These are phyloP conservation scores for Larix kaempferi DNA, from an alignment of 75 land plant species.

Conservation along the genomic window DNA sequence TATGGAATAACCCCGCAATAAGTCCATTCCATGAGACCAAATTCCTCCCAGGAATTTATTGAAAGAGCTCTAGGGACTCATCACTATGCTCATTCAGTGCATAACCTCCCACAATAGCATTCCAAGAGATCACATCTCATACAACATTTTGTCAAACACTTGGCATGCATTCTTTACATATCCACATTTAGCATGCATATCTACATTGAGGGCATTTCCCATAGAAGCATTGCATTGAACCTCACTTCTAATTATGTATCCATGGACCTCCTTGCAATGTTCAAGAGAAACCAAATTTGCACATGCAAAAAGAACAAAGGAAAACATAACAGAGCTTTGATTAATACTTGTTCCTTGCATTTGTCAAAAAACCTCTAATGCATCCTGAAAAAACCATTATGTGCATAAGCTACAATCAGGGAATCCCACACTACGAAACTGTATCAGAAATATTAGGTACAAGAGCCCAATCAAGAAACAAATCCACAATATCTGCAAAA, in stretches of 20 bases:
- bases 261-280: too few species aligned
- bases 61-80: slow-evolving; percentile 24
- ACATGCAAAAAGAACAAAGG: too few species aligned
- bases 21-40: too few species aligned
- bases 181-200: too few species aligned
- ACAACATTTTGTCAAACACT: slow-evolving; percentile 29
- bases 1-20: too few species aligned
- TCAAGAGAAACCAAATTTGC: too few species aligned
- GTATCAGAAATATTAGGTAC: slow-evolving; percentile 77
- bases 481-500: slow-evolving; percentile 80
- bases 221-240: slow-evolving; percentile 22
- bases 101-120: slow-evolving; percentile 47
- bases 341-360: too few species aligned
- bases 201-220: slow-evolving; percentile 46
- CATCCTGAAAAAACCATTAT: too few species aligned
- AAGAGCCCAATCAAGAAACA: slow-evolving; percentile 96
- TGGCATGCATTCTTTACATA: slow-evolving; percentile 19
- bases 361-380: too few species aligned
- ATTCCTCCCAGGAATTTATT: slow-evolving; percentile 6
- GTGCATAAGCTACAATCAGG: too few species aligned
- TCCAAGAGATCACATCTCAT: slow-evolving; percentile 38
- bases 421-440: too few species aligned
- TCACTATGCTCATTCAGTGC: slow-evolving; percentile 15
- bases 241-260: slow-evolving; percentile 17
- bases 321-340: too few species aligned